Percentiles rank a stretch among this genome's conserved stretches.
These are phyloP conservation scores for Scheffersomyces quercinus DNA, from an alignment of 1,139 yeast genomes.

Conservation along the genomic window DNA sequence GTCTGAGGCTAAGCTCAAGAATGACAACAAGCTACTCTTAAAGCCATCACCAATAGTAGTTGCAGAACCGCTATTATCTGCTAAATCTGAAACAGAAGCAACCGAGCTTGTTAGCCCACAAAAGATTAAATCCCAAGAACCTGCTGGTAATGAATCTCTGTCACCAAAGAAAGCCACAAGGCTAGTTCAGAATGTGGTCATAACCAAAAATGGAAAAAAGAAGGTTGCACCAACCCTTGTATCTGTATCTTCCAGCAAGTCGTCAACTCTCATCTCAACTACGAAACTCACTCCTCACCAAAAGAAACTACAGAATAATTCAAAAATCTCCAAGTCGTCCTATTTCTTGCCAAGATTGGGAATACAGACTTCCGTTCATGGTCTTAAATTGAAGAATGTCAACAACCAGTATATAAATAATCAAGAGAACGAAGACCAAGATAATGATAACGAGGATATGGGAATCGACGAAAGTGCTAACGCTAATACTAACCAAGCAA, in stretches of 20 bases:
- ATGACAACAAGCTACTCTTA: constrained; percentile 17
- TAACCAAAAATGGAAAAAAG: constrained; percentile 79
- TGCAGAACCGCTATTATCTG: not conserved
- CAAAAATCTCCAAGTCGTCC: constrained; percentile 42
- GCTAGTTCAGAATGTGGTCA: constrained; percentile 41
- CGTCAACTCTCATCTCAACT: constrained; percentile 3
- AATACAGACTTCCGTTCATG: constrained; percentile 47
- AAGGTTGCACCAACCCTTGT: constrained; percentile 85
- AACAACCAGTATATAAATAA: constrained; percentile 20
- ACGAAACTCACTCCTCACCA: constrained; percentile 8
- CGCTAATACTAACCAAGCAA: constrained; percentile 14
- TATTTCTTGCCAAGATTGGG: constrained; percentile 50
- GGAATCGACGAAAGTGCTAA: constrained; percentile 27
- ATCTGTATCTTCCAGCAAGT: constrained; percentile 40
- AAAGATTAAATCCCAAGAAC: constrained; percentile 3
- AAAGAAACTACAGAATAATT: constrained; percentile 21
- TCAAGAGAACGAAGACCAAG: constrained; percentile 34
- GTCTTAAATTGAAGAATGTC: constrained; percentile 27
- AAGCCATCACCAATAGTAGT: not conserved
- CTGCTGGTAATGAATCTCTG: constrained; percentile 1
- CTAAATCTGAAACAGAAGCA: constrained; percentile 2
- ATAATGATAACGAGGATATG: constrained; percentile 48
- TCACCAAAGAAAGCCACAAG: constrained; percentile 18
- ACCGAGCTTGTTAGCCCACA: not conserved
- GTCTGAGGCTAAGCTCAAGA: constrained; percentile 27